Evolutionary conservation across 108 stramenopile species (phyloP).

Genomic region (Asterionellopsis glacialis): DNA sequence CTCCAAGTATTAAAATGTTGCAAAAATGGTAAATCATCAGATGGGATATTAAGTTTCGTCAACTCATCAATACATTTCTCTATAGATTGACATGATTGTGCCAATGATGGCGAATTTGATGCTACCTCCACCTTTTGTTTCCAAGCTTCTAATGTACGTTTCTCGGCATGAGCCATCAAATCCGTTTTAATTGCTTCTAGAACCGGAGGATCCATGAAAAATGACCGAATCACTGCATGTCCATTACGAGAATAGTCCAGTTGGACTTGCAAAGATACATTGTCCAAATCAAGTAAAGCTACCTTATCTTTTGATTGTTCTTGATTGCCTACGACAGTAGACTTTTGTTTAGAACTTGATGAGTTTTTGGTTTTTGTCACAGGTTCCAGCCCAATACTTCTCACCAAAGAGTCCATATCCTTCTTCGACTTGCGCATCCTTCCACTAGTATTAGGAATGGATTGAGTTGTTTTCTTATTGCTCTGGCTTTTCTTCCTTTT

Average conservation of each 20-base stretch:
- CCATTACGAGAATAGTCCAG: constrained; percentile 71
- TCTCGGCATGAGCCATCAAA: constrained; percentile 29
- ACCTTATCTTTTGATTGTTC: too few relatives aligned
- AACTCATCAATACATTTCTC: constrained; percentile 49
- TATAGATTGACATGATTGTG: constrained; percentile 29
- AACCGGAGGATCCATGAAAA: constrained; percentile 28
- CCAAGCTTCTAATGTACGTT: constrained; percentile 58
- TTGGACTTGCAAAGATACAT: constrained; percentile 43
- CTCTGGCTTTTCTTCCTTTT: too few relatives aligned
- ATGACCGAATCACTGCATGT: constrained; percentile 67
- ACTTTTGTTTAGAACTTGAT: neutral
- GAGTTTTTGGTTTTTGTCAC: neutral
- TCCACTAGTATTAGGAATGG: too few relatives aligned
- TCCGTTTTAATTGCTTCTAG: constrained; percentile 30
- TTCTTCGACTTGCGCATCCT: neutral
- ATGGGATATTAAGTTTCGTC: constrained; percentile 32
- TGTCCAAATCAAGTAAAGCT: neutral
- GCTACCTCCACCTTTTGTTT: constrained; percentile 82
- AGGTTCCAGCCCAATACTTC: neutral
- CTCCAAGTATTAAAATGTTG: constrained; percentile 86
- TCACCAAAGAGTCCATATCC: neutral
- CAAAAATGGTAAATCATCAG: constrained; percentile 63
- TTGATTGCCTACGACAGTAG: too few relatives aligned
- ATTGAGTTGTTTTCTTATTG: too few relatives aligned
- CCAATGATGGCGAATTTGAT: constrained; percentile 23